A percentile compares a stretch with the other conserved stretches of the same genome.
phyloP scores from a whole-genome alignment of 1,284 basidiomycete genomes.

The Cystobasidium pallidum region DNA sequence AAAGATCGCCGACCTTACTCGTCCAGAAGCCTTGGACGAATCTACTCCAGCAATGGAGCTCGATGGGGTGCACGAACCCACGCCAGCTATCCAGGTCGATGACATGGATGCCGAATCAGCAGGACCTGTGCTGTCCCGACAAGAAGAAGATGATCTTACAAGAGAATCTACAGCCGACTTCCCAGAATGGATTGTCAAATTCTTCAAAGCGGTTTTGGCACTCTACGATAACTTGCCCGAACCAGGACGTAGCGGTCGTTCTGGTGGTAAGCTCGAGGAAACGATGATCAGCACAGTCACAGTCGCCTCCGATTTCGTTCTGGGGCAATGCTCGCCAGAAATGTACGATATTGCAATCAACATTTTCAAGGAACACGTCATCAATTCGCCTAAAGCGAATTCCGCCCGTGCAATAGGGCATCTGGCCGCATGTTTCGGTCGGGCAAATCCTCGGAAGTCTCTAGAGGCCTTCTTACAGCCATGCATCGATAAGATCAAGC shows the following conservation, averaged over 20 bases:
- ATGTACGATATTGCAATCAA: slow-evolving; percentile 85
- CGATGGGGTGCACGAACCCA: slow-evolving; percentile 43
- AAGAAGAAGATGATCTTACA: slow-evolving; percentile 73
- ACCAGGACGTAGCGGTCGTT: slow-evolving; percentile 62
- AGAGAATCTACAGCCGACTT: slow-evolving; percentile 78
- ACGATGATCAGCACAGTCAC: slow-evolving; percentile 78
- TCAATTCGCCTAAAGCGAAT: slow-evolving; percentile 68
- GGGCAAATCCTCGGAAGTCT: slow-evolving; percentile 75
- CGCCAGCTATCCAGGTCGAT: slow-evolving; percentile 49
- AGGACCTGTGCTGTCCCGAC: slow-evolving; percentile 63
- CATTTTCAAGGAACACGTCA: slow-evolving; percentile 81
- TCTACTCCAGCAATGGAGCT: slow-evolving; percentile 45
- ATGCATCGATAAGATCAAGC: slow-evolving; percentile 77
- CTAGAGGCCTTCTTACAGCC: slow-evolving; percentile 70
- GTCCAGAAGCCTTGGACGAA: slow-evolving; percentile 49
- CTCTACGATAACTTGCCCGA: slow-evolving; percentile 93
- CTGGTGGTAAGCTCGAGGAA: slow-evolving; percentile 85
- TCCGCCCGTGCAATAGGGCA: slow-evolving; percentile 87
- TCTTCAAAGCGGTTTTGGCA: slow-evolving; percentile 81
- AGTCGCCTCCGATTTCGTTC: slow-evolving; percentile 76
- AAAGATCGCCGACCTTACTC: slow-evolving; percentile 75
- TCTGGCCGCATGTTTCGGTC: slow-evolving; percentile 81
- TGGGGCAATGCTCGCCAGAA: slow-evolving; percentile 81
- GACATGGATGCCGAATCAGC: slow-evolving; percentile 57
- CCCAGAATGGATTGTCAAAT: slow-evolving; percentile 86